phyloP scores from a whole-genome alignment of 192 early-diverging fungal genomes.

The Linnemannia schmuckeri region DNA sequence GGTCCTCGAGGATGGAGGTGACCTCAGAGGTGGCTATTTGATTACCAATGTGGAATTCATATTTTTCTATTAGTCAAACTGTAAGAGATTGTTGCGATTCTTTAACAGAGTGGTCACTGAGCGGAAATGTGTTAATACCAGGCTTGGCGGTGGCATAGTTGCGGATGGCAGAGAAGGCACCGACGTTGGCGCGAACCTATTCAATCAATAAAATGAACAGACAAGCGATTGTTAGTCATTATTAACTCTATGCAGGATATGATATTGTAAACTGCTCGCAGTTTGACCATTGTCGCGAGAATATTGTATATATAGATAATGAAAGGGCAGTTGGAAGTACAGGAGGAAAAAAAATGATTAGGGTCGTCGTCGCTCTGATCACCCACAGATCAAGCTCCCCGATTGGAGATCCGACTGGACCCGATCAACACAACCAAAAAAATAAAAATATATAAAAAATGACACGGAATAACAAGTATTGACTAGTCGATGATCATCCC shows the following conservation, averaged over 20 bases:
- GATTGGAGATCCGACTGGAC: constrained; percentile 38
- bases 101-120: neutral
- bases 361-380: constrained; percentile 12
- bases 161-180: constrained; percentile 67
- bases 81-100: no score
- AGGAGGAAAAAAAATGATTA: neutral
- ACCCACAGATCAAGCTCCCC: constrained; percentile 20
- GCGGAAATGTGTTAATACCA: constrained; percentile 15
- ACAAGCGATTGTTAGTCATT: neutral
- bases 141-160: constrained; percentile 71
- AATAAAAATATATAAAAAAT: neutral
- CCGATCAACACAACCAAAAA: constrained; percentile 12
- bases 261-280: neutral
- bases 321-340: neutral
- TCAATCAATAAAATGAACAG: neutral
- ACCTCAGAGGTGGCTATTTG: constrained; percentile 90
- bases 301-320: no score
- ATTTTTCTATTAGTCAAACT: neutral
- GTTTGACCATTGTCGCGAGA: neutral
- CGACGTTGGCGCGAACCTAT: constrained; percentile 69
- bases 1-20: constrained; percentile 97
- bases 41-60: neutral
- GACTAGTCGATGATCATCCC: neutral
- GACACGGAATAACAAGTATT: neutral
- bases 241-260: neutral